Base-by-base conservation (phyloP, 148 eudicot genomes). In the Oxyria digyna region DNA sequence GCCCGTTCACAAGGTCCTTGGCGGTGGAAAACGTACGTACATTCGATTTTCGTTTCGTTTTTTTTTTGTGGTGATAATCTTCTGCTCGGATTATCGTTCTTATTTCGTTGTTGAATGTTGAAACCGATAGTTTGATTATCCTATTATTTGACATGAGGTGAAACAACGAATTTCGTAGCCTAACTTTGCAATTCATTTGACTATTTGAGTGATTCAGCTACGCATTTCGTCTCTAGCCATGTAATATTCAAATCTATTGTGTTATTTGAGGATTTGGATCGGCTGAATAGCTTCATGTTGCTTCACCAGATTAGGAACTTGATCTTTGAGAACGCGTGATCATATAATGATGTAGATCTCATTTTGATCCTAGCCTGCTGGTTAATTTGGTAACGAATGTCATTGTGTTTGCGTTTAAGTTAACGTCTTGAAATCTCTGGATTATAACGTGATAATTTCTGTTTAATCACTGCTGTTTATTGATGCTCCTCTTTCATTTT, bases 1-100 rank as follows among this genome's bases (percentile, higher is more conserved):
- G 75, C 92, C 96, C 42, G 81, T 89, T 55, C 96, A 89, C 59
- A 81, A 80, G 71, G 85, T 89, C 57, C 85, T 89, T 37, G 96
- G 96, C 70, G 96, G 92, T 68, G 96, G 92, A 33, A 85, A 87
- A 85, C 86, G 96, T 89, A 82, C 23, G 79, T 38, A 0, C 29
- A 18, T 66, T 12, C 35, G 35, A 29, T 62, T 62, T 29, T 62
- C 40, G 8, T 33, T 33, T 17, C 1, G 24, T 49, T 38, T 8
- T 37, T 3, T 26, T 18, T 66, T 18, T 66, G 4, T 37, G 4
- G 32, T 11, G 62, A 23, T 55, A 23, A 24, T 55, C 62, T 55
- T 55, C 62, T 55, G 62, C 31, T 55, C n/a, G 17, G 31, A 55
- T 23, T 24, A 10, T 54, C 62, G 12, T 54, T 54, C 31, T 48